phyloP scores from a whole-genome alignment of 2,329 filamentous ascomycete species.

The Alternaria sp. region DNA sequence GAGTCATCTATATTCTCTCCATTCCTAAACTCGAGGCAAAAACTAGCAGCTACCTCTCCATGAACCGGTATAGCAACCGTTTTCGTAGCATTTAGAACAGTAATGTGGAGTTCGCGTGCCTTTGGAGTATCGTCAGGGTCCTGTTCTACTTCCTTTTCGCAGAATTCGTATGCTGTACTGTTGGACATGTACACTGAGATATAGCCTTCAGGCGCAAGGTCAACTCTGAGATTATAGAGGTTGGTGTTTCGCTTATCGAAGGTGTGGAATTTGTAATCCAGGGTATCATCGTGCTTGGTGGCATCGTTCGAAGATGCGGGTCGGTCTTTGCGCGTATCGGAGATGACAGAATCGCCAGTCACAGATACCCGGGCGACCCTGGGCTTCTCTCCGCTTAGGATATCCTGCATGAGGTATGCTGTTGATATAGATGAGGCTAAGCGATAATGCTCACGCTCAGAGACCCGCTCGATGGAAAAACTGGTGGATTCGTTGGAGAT shows the following conservation, averaged over 20 bases:
- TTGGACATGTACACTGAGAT: conserved; percentile 10
- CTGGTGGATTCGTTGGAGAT: background rate
- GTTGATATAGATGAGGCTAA: background rate
- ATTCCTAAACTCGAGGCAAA: background rate
- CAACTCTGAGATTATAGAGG: conserved; percentile 9
- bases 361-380: background rate
- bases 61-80: background rate
- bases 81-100: background rate
- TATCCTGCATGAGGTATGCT: background rate
- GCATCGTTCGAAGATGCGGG: background rate
- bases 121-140: background rate
- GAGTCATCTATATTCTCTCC: background rate
- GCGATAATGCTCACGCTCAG: background rate
- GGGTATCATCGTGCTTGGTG: background rate
- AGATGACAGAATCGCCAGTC: background rate
- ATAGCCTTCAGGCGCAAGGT: conserved; percentile 8
- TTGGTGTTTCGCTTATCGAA: background rate
- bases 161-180: conserved; percentile 1
- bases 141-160: background rate
- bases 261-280: accelerated
- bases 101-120: background rate
- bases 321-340: background rate
- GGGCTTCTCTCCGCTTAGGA: background rate
- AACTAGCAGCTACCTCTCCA: background rate
- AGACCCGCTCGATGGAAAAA: too few relatives aligned